Evolutionary conservation across 352 stramenopile species (phyloP).

Genomic region (Globisporangium orthogonon): DNA sequence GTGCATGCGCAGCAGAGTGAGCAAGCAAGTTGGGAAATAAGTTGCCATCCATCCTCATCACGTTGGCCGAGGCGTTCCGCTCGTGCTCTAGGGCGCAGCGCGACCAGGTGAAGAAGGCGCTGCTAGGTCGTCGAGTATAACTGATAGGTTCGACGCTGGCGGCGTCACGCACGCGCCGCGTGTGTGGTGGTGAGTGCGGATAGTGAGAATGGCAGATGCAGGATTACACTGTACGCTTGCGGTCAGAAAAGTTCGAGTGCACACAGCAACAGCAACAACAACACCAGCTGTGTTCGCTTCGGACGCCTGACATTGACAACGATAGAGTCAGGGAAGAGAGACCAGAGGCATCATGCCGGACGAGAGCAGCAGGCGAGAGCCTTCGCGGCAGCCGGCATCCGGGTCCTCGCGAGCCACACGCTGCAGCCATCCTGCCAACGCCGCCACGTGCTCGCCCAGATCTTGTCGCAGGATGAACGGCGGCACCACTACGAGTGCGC

Average conservation of each 20-base stretch:
- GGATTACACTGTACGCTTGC: too few species aligned
- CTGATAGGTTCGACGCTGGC: too few species aligned
- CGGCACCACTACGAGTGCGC: constrained; percentile 55
- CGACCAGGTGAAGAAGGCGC: constrained; percentile 49
- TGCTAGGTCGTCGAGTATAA: constrained; percentile 25
- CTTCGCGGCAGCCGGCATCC: constrained; percentile 66
- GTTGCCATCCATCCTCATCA: constrained; percentile 15
- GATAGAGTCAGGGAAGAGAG: neutral
- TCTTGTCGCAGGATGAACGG: constrained; percentile 52
- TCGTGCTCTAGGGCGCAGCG: constrained; percentile 35
- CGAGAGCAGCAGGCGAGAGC: constrained; percentile 42
- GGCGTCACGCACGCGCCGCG: too few species aligned
- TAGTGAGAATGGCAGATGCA: too few species aligned
- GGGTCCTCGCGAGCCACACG: constrained; percentile 37
- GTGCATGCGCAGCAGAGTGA: too few species aligned
- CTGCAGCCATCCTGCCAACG: constrained; percentile 50
- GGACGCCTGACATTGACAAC: too few species aligned
- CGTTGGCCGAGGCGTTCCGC: constrained; percentile 19
- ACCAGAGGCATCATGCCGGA: constrained; percentile 24
- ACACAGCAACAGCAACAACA: too few species aligned
- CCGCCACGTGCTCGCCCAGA: constrained; percentile 30
- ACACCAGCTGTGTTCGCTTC: too few species aligned
- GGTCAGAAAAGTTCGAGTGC: too few species aligned
- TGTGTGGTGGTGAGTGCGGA: too few species aligned
- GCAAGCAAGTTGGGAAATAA: too few species aligned